These are phyloP conservation scores for Fusarium transvaalense DNA, from an alignment of 2,329 filamentous ascomycete genomes.

Conservation along the genomic window DNA sequence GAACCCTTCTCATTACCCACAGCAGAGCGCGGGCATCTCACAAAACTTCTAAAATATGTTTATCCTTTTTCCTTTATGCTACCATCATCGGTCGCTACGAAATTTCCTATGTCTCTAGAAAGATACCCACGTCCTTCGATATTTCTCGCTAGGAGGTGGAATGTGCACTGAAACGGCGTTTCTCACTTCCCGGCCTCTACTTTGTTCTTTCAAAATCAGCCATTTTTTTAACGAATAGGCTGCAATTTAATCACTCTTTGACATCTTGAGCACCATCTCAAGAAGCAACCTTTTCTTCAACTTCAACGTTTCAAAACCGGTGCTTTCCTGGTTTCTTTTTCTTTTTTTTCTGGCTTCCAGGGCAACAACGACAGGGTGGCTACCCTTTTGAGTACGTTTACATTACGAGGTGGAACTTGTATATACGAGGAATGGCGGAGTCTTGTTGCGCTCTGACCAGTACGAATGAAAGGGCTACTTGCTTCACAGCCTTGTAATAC, in stretches of 20 bases:
- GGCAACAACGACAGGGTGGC: constrained; percentile 21
- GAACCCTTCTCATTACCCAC: constrained; percentile 87
- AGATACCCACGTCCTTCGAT: constrained; percentile 50
- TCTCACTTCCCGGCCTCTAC: constrained; percentile 35
- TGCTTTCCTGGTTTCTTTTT: constrained; percentile 13
- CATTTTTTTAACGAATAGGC: constrained; percentile 4
- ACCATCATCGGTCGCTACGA: constrained; percentile 20
- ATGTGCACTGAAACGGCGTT: constrained; percentile 39
- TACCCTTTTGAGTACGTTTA: constrained; percentile 33
- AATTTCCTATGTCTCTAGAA: constrained; percentile 41
- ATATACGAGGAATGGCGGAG: constrained; percentile 44
- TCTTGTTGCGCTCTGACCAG: constrained; percentile 13
- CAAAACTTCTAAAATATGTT: constrained; percentile 84
- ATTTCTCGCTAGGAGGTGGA: constrained; percentile 47
- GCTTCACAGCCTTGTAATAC: constrained; percentile 26
- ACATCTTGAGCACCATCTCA: not conserved
- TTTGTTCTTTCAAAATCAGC: constrained; percentile 11
- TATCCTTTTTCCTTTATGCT: constrained; percentile 1
- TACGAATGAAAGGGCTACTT: constrained; percentile 21
- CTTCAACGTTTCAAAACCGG: constrained; percentile 12
- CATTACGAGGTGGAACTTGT: constrained; percentile 48
- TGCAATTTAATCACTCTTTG: constrained; percentile 35
- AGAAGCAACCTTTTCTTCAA: constrained; percentile 4
- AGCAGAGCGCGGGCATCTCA: constrained; percentile 93
- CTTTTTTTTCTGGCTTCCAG: constrained; percentile 13